Base-by-base conservation (phyloP, 148 eudicot species). In the Amaranthus hypochondriacus region DNA sequence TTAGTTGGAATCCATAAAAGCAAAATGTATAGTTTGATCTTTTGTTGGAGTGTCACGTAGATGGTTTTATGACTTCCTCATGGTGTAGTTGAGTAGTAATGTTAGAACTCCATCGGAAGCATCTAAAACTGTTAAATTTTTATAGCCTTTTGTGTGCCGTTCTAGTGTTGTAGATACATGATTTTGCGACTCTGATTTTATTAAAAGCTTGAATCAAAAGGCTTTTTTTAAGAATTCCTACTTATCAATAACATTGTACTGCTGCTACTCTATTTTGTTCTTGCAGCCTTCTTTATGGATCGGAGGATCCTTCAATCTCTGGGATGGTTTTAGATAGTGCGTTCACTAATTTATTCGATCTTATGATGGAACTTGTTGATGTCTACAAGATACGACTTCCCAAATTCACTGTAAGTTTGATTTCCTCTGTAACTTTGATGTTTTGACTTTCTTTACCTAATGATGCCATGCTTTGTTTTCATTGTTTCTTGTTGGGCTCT, bases 301-400 rank as follows among this genome's bases (percentile, higher is more conserved):
- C 93, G 28, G 96, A 90, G 80, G 98, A 92, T 79, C 98, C 98
- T 73, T 92, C 92, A 69, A 84, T 92, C 70, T 87, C 96, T 65
- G 98, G 96, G 78, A 85, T 92, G 92, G 98, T 90, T 73, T 71
- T 92, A 81, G 98, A 92, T 80, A 92, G 98, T 79, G 93, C 92
- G 56, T 92, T 92, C 81, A 87, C 98, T 56, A 89, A 90, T 82
- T 84, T 92, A 74, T 90, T 86, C 85, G 82, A 90, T 84, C 87
- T 92, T 60, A 90, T 90, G 96, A 83, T 90, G 91, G 98, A 92
- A 80, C 91, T 92, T 71, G 98, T 89, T 66, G 96, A 92, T 84
- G 90, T 90, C 14, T 92, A 90, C 83, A 92, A 87, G 78, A 92
- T 92, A 67, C 88, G 98, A 52, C 92, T 92, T 78, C 98, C 98